Evolutionary conservation across 2,329 filamentous ascomycete species (phyloP).

Genomic region (Trichoderma afroharzianum): DNA sequence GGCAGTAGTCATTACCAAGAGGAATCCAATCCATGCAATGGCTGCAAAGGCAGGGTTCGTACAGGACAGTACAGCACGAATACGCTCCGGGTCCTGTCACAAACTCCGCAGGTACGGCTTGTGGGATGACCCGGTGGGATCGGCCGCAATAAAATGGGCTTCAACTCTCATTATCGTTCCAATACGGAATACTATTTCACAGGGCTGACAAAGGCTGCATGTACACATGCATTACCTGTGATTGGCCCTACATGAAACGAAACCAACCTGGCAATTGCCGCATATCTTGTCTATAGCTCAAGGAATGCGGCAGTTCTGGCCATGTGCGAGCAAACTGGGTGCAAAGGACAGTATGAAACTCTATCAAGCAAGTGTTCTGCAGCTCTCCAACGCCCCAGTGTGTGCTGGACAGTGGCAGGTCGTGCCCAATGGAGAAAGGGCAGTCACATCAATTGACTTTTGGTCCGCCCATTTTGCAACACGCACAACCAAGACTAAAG

Average conservation of each 20-base stretch:
- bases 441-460: constrained; percentile 1
- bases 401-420: not conserved
- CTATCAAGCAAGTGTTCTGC: constrained; percentile 5
- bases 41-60: not conserved
- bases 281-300: not conserved
- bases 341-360: constrained; percentile 7
- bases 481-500: not conserved
- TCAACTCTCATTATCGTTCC: not conserved
- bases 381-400: not conserved
- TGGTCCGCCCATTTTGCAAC: not conserved
- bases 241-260: not conserved
- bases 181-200: not conserved
- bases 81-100: not conserved
- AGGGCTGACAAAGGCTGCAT: not conserved
- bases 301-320: constrained; percentile 1
- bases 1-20: not conserved
- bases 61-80: not conserved
- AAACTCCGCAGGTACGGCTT: not conserved
- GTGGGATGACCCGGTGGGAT: not conserved
- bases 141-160: not conserved
- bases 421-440: not conserved
- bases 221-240: not conserved
- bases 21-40: not conserved
- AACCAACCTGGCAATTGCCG: not conserved
- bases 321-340: not conserved